A percentile compares a stretch with the other conserved stretches of the same genome.
Evolutionary conservation across 2,329 filamentous ascomycete genomes (phyloP).

Genomic region (Chrysosphaeria jannelii): DNA sequence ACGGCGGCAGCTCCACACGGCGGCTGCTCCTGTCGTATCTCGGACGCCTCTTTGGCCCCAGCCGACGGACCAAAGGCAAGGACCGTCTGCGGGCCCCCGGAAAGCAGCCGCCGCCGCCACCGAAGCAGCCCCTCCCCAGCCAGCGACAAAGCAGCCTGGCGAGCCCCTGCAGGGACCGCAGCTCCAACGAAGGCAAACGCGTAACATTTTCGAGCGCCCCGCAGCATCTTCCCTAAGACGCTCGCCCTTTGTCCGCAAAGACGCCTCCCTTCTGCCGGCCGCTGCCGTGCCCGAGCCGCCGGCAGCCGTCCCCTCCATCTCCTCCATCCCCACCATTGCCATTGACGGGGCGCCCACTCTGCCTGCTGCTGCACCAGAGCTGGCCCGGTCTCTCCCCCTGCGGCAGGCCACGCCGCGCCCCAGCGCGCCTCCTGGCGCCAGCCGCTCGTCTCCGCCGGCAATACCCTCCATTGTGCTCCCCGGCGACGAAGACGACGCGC

Average conservation of each 20-base stretch:
- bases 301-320: slow-evolving; percentile 8
- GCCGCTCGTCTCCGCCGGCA: slow-evolving; percentile 3
- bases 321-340: slow-evolving; percentile 9
- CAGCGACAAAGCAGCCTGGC: slow-evolving; percentile 1
- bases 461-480: slow-evolving; percentile 14
- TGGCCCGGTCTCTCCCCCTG: not conserved
- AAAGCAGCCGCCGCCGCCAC: slow-evolving; percentile 1
- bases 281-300: slow-evolving; percentile 2
- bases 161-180: slow-evolving; percentile 1
- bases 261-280: no score
- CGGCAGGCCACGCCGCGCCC: not conserved
- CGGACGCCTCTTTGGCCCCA: slow-evolving; percentile 8
- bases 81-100: no score
- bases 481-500: slow-evolving; percentile 6
- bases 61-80: no score
- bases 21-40: slow-evolving; percentile 16
- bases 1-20: slow-evolving; percentile 10
- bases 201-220: slow-evolving; percentile 5
- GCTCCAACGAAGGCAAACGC: slow-evolving; percentile 9
- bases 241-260: slow-evolving; percentile 2
- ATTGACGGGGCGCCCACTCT: slow-evolving; percentile 8
- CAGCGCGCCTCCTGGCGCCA: slow-evolving; percentile 3
- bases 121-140: slow-evolving; percentile 1
- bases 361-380: not conserved
- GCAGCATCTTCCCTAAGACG: no score